Evolutionary conservation across 805 yeast genomes (phyloP), one percentile per base, ranked within the genome.

Genomic region (Wickerhamiella sergipiensis): DNA sequence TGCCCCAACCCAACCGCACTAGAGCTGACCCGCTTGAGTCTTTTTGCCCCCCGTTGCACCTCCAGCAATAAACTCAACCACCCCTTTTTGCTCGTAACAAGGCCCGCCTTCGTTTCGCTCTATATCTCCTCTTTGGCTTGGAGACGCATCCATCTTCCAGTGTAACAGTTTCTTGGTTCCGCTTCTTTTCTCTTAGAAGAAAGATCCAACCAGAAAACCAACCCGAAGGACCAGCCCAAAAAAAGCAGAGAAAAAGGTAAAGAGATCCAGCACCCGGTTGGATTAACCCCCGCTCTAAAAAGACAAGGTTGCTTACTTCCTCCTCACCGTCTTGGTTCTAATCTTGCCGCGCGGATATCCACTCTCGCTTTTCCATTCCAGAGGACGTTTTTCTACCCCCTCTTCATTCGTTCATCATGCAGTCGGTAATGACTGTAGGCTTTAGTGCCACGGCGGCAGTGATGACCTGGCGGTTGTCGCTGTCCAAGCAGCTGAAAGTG

Each of bases 391-490:
- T n/a, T n/a, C n/a, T n/a, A n/a, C 36, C 36, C 36, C 22, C 24
- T 19, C 15, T 21, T n/a, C 18, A 40, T 40, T 45, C 43, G 49
- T 46, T 17, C 40, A 36, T 17, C 19, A 36, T 36, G 40, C 40
- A 36, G 19, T 36, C 51, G 36, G 42, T 52, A 33, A 46, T 60
- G 18, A 51, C 59, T n/a, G 59, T 59, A 53, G 63, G 63, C 17
- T 54, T 60, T 51, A 52, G 55, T 45, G 60, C 63, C 38, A 53
- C 60, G 4, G 53, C 61, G 12, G 62, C 63, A n/a, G 54, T 57
- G 19, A 53, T 57, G 10, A 54, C 62, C 22, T 60, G 61, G 61
- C 54, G 60, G 21, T 54, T 60, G 19, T 52, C 57, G 15, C 43
- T 21, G 29, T 52, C 59, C n/a, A 46, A 45, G 19, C 44, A 43